phyloP scores from a whole-genome alignment of 352 stramenopile genomes.

The Phytophthora fragariaefolia region DNA sequence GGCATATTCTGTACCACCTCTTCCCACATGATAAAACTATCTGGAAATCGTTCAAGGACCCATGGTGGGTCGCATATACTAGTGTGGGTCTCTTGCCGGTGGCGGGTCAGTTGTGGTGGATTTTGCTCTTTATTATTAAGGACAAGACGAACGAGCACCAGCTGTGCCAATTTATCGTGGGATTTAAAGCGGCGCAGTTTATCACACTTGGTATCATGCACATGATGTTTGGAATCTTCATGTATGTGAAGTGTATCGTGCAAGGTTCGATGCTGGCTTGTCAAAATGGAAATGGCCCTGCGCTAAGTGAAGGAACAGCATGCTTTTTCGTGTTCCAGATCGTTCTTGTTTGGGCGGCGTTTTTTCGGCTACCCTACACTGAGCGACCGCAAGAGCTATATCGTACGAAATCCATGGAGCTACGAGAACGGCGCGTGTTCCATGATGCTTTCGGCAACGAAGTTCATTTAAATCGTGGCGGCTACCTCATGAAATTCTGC shows the following conservation, averaged over 20 bases:
- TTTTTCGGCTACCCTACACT: constrained; percentile 87
- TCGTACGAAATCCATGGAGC: constrained; percentile 56
- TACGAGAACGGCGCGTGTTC: constrained; percentile 54
- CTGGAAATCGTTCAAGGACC: constrained; percentile 86
- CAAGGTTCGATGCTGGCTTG: constrained; percentile 65
- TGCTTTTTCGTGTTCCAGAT: constrained; percentile 90
- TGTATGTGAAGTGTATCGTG: constrained; percentile 81
- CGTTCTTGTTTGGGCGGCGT: constrained; percentile 82
- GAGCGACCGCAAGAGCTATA: constrained; percentile 69
- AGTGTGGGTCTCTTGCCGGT: constrained; percentile 83
- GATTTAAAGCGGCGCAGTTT: constrained; percentile 92
- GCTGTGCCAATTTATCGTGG: constrained; percentile 93
- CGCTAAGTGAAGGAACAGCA: constrained; percentile 68
- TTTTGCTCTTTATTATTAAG: constrained; percentile 90
- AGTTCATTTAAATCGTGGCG: constrained; percentile 78
- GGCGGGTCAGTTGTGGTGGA: constrained; percentile 91
- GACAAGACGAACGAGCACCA: constrained; percentile 94
- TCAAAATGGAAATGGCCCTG: constrained; percentile 61
- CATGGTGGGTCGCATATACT: constrained; percentile 82
- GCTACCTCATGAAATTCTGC: constrained; percentile 89
- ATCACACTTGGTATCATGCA: constrained; percentile 85
- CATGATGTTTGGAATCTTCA: constrained; percentile 63
- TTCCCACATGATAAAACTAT: constrained; percentile 90
- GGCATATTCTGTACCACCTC: constrained; percentile 87
- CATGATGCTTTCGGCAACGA: constrained; percentile 86